Conservation (phyloP, 805 yeast genomes). For the Ogataea zsoltii region DNA sequence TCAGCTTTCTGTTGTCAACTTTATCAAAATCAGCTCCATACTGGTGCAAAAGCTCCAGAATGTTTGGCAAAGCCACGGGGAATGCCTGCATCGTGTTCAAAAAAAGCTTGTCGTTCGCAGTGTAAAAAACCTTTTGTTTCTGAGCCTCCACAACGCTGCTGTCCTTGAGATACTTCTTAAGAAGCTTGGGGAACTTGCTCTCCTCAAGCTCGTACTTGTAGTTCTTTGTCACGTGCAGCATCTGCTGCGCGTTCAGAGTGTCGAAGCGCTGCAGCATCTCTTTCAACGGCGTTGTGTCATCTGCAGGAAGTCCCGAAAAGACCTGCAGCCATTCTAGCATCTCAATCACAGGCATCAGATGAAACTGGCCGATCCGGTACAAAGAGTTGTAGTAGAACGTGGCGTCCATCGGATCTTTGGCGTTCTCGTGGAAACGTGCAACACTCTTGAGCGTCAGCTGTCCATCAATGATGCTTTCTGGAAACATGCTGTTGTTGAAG, state of each 20-base stretch:
- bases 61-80: conserved; percentile 69
- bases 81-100: conserved; percentile 54
- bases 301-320: conserved; percentile 55
- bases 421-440: conserved; percentile 31
- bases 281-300: conserved; percentile 58
- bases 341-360: conserved; percentile 73
- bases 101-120: conserved; percentile 35
- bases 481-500: conserved; percentile 31
- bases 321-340: conserved; percentile 90
- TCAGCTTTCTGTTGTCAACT: conserved; percentile 50
- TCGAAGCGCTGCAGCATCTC: conserved; percentile 54
- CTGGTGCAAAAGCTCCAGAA: conserved; percentile 65
- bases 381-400: conserved; percentile 65
- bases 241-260: conserved; percentile 64
- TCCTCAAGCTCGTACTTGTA: conserved; percentile 88
- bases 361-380: conserved; percentile 62
- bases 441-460: conserved; percentile 30
- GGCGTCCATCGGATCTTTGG: conserved; percentile 46
- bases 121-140: conserved; percentile 22
- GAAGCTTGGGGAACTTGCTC: conserved; percentile 56
- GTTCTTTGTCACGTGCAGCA: conserved; percentile 67
- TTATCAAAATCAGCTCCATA: conserved; percentile 82
- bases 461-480: conserved; percentile 32
- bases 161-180: conserved; percentile 44
- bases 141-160: conserved; percentile 20